Conservation (phyloP, 1,284 basidiomycete species). For the Agroathelia rolfsii region DNA sequence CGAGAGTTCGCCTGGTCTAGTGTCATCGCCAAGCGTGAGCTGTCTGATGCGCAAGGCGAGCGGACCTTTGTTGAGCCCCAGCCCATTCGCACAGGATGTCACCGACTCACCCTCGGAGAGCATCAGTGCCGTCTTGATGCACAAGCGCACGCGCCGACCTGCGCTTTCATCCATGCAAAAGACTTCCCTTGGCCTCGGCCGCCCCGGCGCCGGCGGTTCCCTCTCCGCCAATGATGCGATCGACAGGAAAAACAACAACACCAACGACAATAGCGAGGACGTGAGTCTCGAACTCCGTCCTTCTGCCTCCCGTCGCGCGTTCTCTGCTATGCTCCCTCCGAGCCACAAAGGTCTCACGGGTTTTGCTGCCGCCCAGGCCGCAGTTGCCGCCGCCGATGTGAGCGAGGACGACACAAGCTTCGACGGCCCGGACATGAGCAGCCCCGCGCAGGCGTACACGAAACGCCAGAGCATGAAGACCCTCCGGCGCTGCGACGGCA, state of each 20-base stretch:
- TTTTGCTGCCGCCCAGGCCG: too few relatives aligned
- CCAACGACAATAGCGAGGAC: constrained; percentile 10
- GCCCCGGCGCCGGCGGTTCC: constrained; percentile 25
- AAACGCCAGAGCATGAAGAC: constrained; percentile 66
- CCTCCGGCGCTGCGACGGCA: constrained; percentile 65
- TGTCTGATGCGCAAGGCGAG: constrained; percentile 53
- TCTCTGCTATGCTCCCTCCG: constrained; percentile 61
- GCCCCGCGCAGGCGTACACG: constrained; percentile 68
- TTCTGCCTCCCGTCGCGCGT: constrained; percentile 59
- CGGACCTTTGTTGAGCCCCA: constrained; percentile 35
- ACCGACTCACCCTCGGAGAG: too few relatives aligned
- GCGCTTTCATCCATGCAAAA: constrained; percentile 53
- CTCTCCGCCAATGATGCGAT: constrained; percentile 4
- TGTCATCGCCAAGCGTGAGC: constrained; percentile 54
- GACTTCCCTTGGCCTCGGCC: constrained; percentile 28
- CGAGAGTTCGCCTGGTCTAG: constrained; percentile 48
- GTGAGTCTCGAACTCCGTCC: constrained; percentile 28
- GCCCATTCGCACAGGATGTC: constrained; percentile 34
- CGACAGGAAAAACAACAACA: too few relatives aligned
- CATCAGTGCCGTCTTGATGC: too few relatives aligned
- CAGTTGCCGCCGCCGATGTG: constrained; percentile 29
- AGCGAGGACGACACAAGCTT: constrained; percentile 50
- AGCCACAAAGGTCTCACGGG: too few relatives aligned
- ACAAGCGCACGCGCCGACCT: constrained; percentile 54
- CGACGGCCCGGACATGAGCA: constrained; percentile 56